Base-by-base conservation (phyloP, 805 yeast genomes). In the Candida awuae region DNA sequence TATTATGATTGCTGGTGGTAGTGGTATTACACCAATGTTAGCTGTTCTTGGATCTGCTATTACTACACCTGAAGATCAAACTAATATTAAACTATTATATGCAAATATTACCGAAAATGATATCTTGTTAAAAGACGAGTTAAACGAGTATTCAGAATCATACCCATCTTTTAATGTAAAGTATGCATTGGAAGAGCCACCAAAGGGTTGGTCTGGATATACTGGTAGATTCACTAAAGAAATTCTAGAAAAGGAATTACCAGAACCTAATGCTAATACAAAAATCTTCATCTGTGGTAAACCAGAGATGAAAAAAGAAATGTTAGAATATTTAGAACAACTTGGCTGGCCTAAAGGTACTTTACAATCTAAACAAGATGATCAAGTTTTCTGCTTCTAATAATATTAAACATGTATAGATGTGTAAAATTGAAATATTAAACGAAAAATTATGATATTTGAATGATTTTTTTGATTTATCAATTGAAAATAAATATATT, bases 21-120 rank as follows among this genome's bases (percentile, higher is more conserved):
- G 90, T 0, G 94, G 97, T 37, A 80, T 88, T 46, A 85, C 96
- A 8, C 96, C 97, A 28, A 78, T 85, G 62, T 70, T 83, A 53
- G 94, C 87, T 62, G 81, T 88, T 13, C 66, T 84, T 37, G 77
- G 83, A 44, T 73, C 73, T 43, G 68, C 82, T 36, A 73, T 81
- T 45, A 81, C 87, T 14, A 75, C 79, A 20, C 78, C 85, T 3
- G 77, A 70, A 41, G 88, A 82, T 56, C 27, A 55, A 23, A 80
- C 90, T 27, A 68, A 70, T 37, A 67, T 84, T 39, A 67, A 75
- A 3, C 61, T 84, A 47, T 66, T 84, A 37, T 84, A 68, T 55
- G 87, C 86, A 23, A 83, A 83, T 51, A 84, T 81, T 53, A 75
- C 86, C 6, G 82, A 73, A 46, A 80, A 82, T 50, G 94, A 84